Conservation (phyloP, 2,329 filamentous ascomycete species). For the Pseudopithomyces maydicus region DNA sequence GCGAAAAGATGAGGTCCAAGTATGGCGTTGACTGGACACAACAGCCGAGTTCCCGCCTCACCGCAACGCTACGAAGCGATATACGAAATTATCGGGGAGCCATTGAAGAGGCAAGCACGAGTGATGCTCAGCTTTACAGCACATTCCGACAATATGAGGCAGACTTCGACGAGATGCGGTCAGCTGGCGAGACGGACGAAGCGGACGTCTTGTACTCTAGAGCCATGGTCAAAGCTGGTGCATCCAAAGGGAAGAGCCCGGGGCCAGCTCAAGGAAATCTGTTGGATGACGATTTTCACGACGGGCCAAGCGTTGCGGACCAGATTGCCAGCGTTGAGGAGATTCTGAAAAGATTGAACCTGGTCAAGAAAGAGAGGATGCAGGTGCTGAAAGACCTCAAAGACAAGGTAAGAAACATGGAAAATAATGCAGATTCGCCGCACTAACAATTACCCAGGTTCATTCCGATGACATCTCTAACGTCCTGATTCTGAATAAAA, state of each 20-base stretch:
- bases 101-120: slow-evolving; percentile 84
- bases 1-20: slow-evolving; percentile 98
- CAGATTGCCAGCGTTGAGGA: slow-evolving; percentile 91
- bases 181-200: slow-evolving; percentile 83
- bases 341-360: slow-evolving; percentile 84
- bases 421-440: background rate
- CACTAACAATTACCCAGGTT: slow-evolving; percentile 60
- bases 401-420: slow-evolving; percentile 73
- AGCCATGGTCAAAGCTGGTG: slow-evolving; percentile 79
- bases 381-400: slow-evolving; percentile 97
- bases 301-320: slow-evolving; percentile 78
- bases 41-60: slow-evolving; percentile 89
- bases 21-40: slow-evolving; percentile 97
- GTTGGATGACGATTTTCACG: slow-evolving; percentile 91
- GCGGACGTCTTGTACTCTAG: slow-evolving; percentile 87
- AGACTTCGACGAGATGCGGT: slow-evolving; percentile 95
- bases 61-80: slow-evolving; percentile 83
- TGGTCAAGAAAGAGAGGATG: slow-evolving; percentile 88
- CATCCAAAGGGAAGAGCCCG: slow-evolving; percentile 63
- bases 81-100: slow-evolving; percentile 87
- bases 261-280: slow-evolving; percentile 75
- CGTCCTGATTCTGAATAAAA: slow-evolving; percentile 96
- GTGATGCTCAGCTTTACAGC: slow-evolving; percentile 80
- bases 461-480: slow-evolving; percentile 98
- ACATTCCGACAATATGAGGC: slow-evolving; percentile 85